A percentile compares a stretch with the other conserved stretches of the same genome.
Evolutionary conservation across 768 basidiomycete genomes (phyloP).

Genomic region (Auriculariales sp.): DNA sequence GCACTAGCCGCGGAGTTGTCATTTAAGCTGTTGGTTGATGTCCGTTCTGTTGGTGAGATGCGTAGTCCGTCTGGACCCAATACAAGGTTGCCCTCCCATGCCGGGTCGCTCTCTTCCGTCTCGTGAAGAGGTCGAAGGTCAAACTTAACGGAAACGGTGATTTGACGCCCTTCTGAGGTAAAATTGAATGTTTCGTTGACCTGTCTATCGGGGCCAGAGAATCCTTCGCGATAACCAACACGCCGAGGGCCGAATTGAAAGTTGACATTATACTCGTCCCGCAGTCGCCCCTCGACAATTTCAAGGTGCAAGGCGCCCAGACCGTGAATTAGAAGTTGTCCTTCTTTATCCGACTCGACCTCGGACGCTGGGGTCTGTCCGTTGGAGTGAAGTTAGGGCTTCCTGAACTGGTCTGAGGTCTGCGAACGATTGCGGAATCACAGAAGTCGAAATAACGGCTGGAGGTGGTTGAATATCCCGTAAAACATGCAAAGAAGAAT

Average conservation of each 20-base stretch:
- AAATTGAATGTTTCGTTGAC: conserved; percentile 41
- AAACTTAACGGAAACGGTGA: conserved; percentile 38
- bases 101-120: conserved; percentile 45
- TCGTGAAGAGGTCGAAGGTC: conserved; percentile 37
- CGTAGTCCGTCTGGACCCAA: conserved; percentile 37
- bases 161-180: conserved; percentile 43
- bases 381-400: conserved; percentile 52
- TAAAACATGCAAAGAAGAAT: conserved; percentile 14
- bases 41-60: no score
- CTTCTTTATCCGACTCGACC: conserved; percentile 58
- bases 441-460: conserved; percentile 73
- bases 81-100: conserved; percentile 70
- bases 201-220: conserved; percentile 14
- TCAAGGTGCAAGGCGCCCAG: conserved; percentile 81
- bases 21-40: no score
- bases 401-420: conserved; percentile 67
- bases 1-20: conserved; percentile 18
- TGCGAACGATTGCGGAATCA: conserved; percentile 66
- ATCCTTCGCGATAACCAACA: conserved; percentile 66
- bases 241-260: conserved; percentile 67
- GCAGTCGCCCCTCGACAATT: conserved; percentile 68
- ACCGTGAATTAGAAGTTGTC: conserved; percentile 71
- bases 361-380: conserved; percentile 86
- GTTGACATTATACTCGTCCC: conserved; percentile 62
- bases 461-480: conserved; percentile 61